Percentiles rank a stretch among this genome's conserved stretches.
These are phyloP conservation scores for Mrakia gelida DNA, from an alignment of 768 basidiomycete species.

Conservation along the genomic window DNA sequence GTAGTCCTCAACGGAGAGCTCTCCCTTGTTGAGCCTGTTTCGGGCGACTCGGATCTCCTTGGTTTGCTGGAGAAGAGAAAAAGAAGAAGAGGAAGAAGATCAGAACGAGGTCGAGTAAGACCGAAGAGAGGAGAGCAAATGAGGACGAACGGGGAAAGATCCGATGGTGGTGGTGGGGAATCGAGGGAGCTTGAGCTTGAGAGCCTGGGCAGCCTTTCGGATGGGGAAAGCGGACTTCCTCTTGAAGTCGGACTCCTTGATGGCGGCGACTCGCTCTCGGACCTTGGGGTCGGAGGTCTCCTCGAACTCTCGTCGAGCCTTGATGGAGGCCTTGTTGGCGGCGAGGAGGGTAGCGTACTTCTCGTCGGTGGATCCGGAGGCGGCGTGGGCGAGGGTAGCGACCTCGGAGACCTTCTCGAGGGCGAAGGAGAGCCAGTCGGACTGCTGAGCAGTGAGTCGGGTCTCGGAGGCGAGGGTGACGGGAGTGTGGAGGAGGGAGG, in stretches of 20 bases:
- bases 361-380: conserved; percentile 75
- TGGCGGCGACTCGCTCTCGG: conserved; percentile 87
- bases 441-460: conserved; percentile 79
- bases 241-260: conserved; percentile 77
- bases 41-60: conserved; percentile 98
- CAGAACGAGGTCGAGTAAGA: not conserved
- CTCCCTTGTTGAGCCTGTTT: conserved; percentile 87
- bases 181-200: conserved; percentile 82
- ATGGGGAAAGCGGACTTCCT: conserved; percentile 83
- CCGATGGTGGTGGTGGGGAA: conserved; percentile 99
- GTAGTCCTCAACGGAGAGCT: conserved; percentile 79
- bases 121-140: conserved; percentile 9
- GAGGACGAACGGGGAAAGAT: conserved; percentile 75
- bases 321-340: conserved; percentile 82
- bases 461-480: conserved; percentile 91
- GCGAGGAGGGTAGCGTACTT: conserved; percentile 69
- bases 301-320: conserved; percentile 93
- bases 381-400: conserved; percentile 72
- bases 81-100: not conserved
- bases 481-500: conserved; percentile 96
- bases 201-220: conserved; percentile 82
- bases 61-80: conserved; percentile 64
- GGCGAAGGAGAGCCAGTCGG: conserved; percentile 98
- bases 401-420: conserved; percentile 93
- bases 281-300: conserved; percentile 85